Evolutionary conservation across 306 rosid species (phyloP).

Genomic region (Betula pendula): DNA sequence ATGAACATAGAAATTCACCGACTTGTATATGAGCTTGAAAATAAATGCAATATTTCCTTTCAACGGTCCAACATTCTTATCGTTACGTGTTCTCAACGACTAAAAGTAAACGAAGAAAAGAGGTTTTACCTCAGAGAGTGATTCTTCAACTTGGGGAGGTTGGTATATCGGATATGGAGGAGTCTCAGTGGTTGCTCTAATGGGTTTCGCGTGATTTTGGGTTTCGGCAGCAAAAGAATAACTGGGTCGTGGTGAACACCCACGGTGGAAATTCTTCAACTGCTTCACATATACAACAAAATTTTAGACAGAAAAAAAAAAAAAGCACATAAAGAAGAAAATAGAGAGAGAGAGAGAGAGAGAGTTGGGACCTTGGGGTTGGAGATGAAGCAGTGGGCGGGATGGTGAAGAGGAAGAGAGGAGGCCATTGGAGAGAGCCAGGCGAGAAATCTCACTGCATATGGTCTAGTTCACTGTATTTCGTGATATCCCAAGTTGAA

Average conservation of each 20-base stretch:
- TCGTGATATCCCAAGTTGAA: not conserved
- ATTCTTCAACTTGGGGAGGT: constrained; percentile 47
- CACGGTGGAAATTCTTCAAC: constrained; percentile 49
- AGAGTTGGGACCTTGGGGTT: constrained; percentile 51
- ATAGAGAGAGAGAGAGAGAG: constrained; percentile 8
- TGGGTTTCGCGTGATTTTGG: constrained; percentile 40
- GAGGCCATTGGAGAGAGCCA: constrained; percentile 59
- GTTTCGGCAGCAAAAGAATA: constrained; percentile 28
- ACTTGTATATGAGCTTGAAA: not conserved
- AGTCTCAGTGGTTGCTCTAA: constrained; percentile 53
- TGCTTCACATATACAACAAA: constrained; percentile 24
- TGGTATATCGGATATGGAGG: constrained; percentile 67
- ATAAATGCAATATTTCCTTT: not conserved
- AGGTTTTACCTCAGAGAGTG: constrained; percentile 58
- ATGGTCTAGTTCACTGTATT: not conserved
- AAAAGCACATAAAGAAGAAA: not conserved
- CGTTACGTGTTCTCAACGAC: constrained; percentile 1
- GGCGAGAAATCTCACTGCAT: not conserved
- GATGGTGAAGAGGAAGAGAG: constrained; percentile 57
- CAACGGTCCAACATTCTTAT: not conserved
- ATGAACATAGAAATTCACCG: not conserved
- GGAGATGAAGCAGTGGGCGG: constrained; percentile 51
- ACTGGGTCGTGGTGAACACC: constrained; percentile 48
- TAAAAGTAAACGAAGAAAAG: not conserved
- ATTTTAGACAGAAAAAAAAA: constrained; percentile 1